Base-by-base conservation (phyloP, 306 rosid genomes). In the Morella rubra region DNA sequence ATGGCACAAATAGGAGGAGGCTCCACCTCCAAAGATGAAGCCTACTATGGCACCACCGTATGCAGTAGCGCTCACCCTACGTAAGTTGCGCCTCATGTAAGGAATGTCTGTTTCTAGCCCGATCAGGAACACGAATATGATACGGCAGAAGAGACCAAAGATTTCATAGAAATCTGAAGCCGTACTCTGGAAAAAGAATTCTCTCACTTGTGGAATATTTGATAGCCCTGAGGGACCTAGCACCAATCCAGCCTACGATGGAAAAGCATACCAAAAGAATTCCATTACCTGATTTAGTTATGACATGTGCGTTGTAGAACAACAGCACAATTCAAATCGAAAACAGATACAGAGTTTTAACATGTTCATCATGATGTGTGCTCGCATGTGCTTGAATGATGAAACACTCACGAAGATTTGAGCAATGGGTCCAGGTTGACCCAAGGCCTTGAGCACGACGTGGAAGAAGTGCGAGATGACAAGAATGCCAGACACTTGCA, bases 361-460 rank as follows among this genome's bases (percentile, higher is more conserved):
- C 37, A 32, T 32, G 37, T 32, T 32, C 37, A 32, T 32, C 37
- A 32, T 32, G 3, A 32, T 32, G 37, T 11, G 24, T 22, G 42
- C 24, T 7, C 3, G 12, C 20, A 6, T 19, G 0, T 22, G 3
- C 49, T 54, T 45, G 50, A 42, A 24, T 24, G 9, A 20, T 16
- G 45, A 73, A 27, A 24, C 44, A 27, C 50, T 77, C 76, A 91
- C 98, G 60, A 95, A 78, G 65, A 95, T 86, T 71, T 95, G 97
- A 27, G 97, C 93, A 67, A 95, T 86, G 74, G 97, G 89, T 15
- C 98, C 98, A 15, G 98, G 91, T 73, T 95, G 98, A 44, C 98
- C 97, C 7, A 90, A 40, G 47, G 90, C 78, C 72, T 85, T 92
- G 75, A 95, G 95, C 37, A 95, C 61, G 56, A 95, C 81, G 69